Evolutionary conservation across 495 filamentous ascomycete genomes (phyloP).

Genomic region (Aspergillus hancockii): DNA sequence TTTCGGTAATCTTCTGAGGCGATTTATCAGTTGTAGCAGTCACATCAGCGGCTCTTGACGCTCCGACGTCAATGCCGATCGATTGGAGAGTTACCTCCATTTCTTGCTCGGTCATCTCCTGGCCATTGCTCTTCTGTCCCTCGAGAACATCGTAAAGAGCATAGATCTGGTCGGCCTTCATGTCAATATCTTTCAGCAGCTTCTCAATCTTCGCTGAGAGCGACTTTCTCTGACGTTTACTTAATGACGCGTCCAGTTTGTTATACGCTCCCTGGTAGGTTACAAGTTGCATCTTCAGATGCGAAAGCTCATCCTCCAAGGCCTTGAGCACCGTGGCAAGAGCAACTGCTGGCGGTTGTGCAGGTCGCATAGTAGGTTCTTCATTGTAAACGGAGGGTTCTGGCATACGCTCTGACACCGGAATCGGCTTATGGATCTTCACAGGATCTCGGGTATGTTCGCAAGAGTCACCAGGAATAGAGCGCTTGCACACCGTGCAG

Average conservation of each 20-base stretch:
- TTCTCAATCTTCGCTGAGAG: slow-evolving; percentile 65
- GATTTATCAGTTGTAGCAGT: slow-evolving; percentile 40
- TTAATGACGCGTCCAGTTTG: slow-evolving; percentile 65
- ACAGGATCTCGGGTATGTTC: slow-evolving; percentile 51
- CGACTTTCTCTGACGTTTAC: slow-evolving; percentile 66
- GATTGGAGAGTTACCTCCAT: slow-evolving; percentile 68
- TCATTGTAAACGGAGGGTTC: slow-evolving; percentile 54
- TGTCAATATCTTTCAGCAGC: slow-evolving; percentile 65
- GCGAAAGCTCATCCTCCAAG: slow-evolving; percentile 78
- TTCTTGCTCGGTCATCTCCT: slow-evolving; percentile 64
- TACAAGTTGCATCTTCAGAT: slow-evolving; percentile 69
- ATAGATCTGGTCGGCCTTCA: slow-evolving; percentile 87
- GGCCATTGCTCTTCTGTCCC: slow-evolving; percentile 66
- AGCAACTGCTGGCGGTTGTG: slow-evolving; percentile 71
- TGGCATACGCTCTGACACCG: slow-evolving; percentile 68
- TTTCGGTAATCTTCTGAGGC: slow-evolving; percentile 26
- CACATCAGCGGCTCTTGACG: slow-evolving; percentile 26
- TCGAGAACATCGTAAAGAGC: slow-evolving; percentile 87
- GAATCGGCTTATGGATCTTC: slow-evolving; percentile 64
- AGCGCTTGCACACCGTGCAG: slow-evolving; percentile 72
- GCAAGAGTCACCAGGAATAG: slow-evolving; percentile 42
- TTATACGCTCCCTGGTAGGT: slow-evolving; percentile 62
- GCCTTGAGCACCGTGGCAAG: slow-evolving; percentile 78
- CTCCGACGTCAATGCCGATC: slow-evolving; percentile 50
- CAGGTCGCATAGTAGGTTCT: slow-evolving; percentile 75